These are phyloP conservation scores for Lodderomyces margitis DNA, from an alignment of 1,139 yeast genomes.

Conservation along the genomic window DNA sequence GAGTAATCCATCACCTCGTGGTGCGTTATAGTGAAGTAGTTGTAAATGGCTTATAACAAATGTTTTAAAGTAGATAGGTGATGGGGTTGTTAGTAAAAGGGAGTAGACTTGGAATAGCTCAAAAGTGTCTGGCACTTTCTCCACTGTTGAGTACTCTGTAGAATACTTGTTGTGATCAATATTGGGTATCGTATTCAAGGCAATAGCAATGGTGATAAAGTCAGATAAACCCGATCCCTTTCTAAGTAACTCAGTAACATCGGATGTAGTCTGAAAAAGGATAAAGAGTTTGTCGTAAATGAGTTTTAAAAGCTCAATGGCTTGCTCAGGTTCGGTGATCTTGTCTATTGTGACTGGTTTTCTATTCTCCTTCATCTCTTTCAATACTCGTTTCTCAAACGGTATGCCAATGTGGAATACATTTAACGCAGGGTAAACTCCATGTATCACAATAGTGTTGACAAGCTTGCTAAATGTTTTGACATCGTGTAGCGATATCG, in stretches of 20 bases:
- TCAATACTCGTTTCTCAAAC: conserved; percentile 54
- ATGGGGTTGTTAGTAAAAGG: conserved; percentile 44
- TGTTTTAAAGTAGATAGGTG: conserved; percentile 38
- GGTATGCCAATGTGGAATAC: conserved; percentile 61
- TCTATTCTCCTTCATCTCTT: conserved; percentile 34
- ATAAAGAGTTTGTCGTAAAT: conserved; percentile 33
- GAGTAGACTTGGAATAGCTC: conserved; percentile 58
- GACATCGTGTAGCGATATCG: conserved; percentile 82
- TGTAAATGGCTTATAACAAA: conserved; percentile 50
- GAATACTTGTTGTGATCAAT: conserved; percentile 14
- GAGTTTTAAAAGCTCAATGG: conserved; percentile 28
- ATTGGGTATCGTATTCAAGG: conserved; percentile 46
- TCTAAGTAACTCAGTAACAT: conserved; percentile 53
- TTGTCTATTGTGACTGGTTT: conserved; percentile 23
- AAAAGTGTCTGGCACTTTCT: conserved; percentile 52
- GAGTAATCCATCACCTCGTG: conserved; percentile 59
- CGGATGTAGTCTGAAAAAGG: conserved; percentile 39
- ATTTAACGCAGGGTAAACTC: conserved; percentile 66
- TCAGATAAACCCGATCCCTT: conserved; percentile 78
- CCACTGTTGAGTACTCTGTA: conserved; percentile 17
- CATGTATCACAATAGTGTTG: conserved; percentile 64
- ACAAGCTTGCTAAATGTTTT: conserved; percentile 65
- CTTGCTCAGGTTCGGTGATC: conserved; percentile 16
- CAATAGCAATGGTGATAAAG: conserved; percentile 55
- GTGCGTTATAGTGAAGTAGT: conserved; percentile 52